Evolutionary conservation across 139 green algal genomes (phyloP), one percentile per base, ranked within the genome.

Genomic region (Chlamydomonas sphaeroides): DNA sequence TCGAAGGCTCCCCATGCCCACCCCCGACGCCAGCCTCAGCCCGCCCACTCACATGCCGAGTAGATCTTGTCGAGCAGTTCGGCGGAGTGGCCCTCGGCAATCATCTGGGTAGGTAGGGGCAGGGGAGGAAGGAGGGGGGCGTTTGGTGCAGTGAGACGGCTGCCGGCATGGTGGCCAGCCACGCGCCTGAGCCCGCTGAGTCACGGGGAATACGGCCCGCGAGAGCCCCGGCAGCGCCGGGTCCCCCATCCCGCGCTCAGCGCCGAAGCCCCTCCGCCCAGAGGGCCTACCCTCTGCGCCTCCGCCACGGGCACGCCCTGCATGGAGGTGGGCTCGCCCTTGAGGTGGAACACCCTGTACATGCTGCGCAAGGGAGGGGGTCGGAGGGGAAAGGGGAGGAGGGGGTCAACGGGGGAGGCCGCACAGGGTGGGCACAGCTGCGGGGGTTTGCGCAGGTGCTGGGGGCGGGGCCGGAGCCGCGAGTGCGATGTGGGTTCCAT

Each of bases 51-150:
- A n/a, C n/a, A 93, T 10, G 59, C n/a, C 17, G 62, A 63, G 41
- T 86, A 88, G 30, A 93, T 76, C 2, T 49, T 35, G 65, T 92
- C 90, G 56, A 88, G 73, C 68, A 91, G 84, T n/a, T 88, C 85
- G 7, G 36, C 28, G 23, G 45, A 62, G 65, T 90, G 83, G 28
- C 85, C 87, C 10, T 56, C 48, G 45, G 70, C 72, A 7, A 87
- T 75, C 61, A 86, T 51, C 49, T 79, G 70, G 48, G 48, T 10
- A 1, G 48, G 35, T 66, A 30, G 59, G 59, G 28, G 7, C 11
- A 15, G 59, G 3, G 28, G 26, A 38, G 51, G 51, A 30, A 30
- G 51, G 51, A 28, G 51, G 17, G 3, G 20, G 51, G 3, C 14
- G 51, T 6, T 25, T 6, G 15, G 51, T 26, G 51, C 14, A 28